Percentiles rank a stretch among this genome's conserved stretches.
phyloP scores from a whole-genome alignment of 2,329 filamentous ascomycete genomes.

The Microcera coccophila region DNA sequence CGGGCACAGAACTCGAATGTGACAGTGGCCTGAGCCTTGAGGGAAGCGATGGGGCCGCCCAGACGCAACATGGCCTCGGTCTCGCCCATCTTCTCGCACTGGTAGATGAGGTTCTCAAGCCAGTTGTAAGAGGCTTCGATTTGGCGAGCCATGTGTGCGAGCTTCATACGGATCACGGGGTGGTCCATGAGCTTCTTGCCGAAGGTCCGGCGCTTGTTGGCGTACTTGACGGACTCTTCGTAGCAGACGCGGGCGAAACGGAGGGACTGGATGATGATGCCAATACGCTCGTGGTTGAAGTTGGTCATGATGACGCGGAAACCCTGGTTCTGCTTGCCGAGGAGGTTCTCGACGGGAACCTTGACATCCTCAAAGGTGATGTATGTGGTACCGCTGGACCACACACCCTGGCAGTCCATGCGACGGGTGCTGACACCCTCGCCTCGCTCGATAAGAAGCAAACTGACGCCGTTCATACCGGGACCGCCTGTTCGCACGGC shows the following conservation, averaged over 20 bases:
- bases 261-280: conserved; percentile 95
- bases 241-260: conserved; percentile 96
- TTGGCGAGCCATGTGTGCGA: conserved; percentile 96
- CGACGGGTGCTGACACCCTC: conserved; percentile 87
- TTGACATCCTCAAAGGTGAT: conserved; percentile 99
- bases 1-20: conserved; percentile 98
- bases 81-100: conserved; percentile 89
- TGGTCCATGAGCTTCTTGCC: conserved; percentile 96
- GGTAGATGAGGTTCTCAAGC: conserved; percentile 92
- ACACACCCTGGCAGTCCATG: conserved; percentile 99
- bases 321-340: conserved; percentile 96
- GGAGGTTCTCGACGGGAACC: conserved; percentile 96
- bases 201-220: conserved; percentile 94
- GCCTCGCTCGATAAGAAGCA: conserved; percentile 86
- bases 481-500: conserved; percentile 84
- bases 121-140: conserved; percentile 97
- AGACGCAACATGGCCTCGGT: conserved; percentile 94
- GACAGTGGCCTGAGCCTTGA: conserved; percentile 90
- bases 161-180: conserved; percentile 94
- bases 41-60: conserved; percentile 84
- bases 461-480: conserved; percentile 88
- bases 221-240: conserved; percentile 94
- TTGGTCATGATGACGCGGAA: conserved; percentile 99
- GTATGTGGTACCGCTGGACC: conserved; percentile 92
- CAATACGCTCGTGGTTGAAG: conserved; percentile 99